Evolutionary conservation across 768 basidiomycete genomes (phyloP), one percentile per base, ranked within the genome.

Genomic region (Panaeolus cyanescens): DNA sequence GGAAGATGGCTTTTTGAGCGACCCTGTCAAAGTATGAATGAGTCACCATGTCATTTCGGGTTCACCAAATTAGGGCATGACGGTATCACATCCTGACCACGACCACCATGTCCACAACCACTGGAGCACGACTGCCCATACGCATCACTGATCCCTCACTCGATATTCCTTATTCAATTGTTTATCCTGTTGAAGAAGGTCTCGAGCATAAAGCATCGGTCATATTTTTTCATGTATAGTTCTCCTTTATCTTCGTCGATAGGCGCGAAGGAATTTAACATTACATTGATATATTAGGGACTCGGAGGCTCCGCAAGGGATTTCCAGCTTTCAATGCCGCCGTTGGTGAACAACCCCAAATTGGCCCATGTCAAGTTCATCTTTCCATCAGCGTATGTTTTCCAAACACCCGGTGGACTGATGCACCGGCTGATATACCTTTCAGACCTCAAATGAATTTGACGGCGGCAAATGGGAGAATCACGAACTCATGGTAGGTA

Each of bases 291-390:
- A 6, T 36, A 40, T 5, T 66, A 92, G 89, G 90, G 91, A 20
- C 77, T 93, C 32, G 91, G 92, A n/a, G 89, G 90, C 66, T 79
- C 83, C 50, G 91, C 90, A 1, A 69, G 79, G 62, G 91, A 92
- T 33, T 91, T 91, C 88, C 74, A 84, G 61, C 85, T 85, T 8
- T 83, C 92, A 17, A 88, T 90, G 28, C 77, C 85, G 54, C 80
- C 83, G 77, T 79, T 95, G 64, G 78, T 78, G 60, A 45, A 59
- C 1, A 79, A 86, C 60, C 70, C 80, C 33, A 77, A 70, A 2
- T 75, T 94, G 28, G 77, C 81, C 6, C 88, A 95, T 67, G 79
- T 95, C 60, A 95, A 95, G 78, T 96, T 92, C 89, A 77, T 96
- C 31, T 79, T 97, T 22, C 94, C 93, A 17, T 86, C 92, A 68